Base-by-base conservation (phyloP, 768 basidiomycete species). In the Cyclocybe cylindracea region DNA sequence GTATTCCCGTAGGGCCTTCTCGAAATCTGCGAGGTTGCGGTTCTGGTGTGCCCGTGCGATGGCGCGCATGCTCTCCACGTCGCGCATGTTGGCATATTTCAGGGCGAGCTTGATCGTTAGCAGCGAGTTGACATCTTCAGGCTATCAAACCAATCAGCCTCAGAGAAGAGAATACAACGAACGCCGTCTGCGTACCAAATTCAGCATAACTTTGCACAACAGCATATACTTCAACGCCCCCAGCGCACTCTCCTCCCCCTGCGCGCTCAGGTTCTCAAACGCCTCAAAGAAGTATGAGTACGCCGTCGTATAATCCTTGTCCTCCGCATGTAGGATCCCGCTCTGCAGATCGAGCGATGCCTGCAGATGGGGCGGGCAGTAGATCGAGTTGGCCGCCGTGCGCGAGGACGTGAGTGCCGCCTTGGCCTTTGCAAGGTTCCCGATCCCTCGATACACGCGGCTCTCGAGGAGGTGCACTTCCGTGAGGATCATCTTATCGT, bases 251-350 rank as follows among this genome's bases (percentile, higher is more conserved):
- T 84, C 80, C 57, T 92, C 87, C 14, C 88, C 94, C 51, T 93
- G 88, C 2, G 84, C 67, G 38, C 84, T 83, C 58, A 94, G 76
- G 46, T 86, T 94, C 70, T 99, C 97, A 57, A 98, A 98, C 2
- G 94, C 87, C 71, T 98, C 96, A 60, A 91, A 94, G 72, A 98
- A 98, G 73, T 98, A 99, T 13, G 91, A 93, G 69, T 95, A 95
- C 36, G 85, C 95, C 0, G 94, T 98, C 56, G 82, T 94, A 69
- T 95, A 98, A 70, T 96, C 94, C 66, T 94, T 94, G 64, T 97
- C 94, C 59, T 98, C 94, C 0, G 95, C 93, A 61, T 96, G 91
- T 9, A 96, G 78, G 37, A 94, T 76, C 6, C 94, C 77, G 31
- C 71, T 71, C 57, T 79, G 78, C 29, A 78, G 69, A 59, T 78